Base-by-base conservation (phyloP, 805 yeast genomes). In the Metschnikowia cerradonensis region DNA sequence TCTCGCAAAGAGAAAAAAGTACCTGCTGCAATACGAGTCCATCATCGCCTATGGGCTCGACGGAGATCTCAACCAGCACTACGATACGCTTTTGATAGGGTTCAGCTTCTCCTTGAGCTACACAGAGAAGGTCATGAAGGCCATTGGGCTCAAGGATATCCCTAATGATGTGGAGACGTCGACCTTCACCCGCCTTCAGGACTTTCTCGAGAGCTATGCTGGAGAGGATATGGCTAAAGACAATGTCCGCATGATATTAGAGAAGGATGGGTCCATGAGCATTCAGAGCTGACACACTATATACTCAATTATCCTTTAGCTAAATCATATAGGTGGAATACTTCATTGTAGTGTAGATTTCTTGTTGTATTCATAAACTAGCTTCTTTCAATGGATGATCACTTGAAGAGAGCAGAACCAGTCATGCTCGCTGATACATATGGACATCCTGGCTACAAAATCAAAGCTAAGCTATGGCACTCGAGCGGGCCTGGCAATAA, bases 181-280 rank as follows among this genome's bases (percentile, higher is more conserved):
- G 30, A 48, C 49, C 15, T 15, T 47, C 14, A 42, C 45, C 17
- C 47, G 50, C 3, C 47, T 56, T 10, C 46, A 23, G 15, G 31
- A 49, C 33, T 47, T 33, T 19, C 47, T 57, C 19, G 41, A 45
- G 42, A 39, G 30, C 30, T 39, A 48, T n/a, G 46, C 39, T 26
- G 54, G 45, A 2, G 41, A 31, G 7, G 53, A 47, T 6, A 19
- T 56, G 52, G 19, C 37, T 15, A 32, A 22, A 19, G 40, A 34
- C 32, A 53, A 55, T n/a, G 47, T 55, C 13, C 37, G 39, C n/a
- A 32, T 56, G 42, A 17, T 49, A 10, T 41, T 56, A 45, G 58
- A 54, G 48, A 45, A 51, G 32, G 60, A 56, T 45, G 47, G 51
- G 41, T 33, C 34, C 13, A 39, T 51, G 46, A 23, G 22, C 34